These are phyloP conservation scores for Ophiocordyceps australis DNA, from an alignment of 2,329 filamentous ascomycete species.

Conservation along the genomic window DNA sequence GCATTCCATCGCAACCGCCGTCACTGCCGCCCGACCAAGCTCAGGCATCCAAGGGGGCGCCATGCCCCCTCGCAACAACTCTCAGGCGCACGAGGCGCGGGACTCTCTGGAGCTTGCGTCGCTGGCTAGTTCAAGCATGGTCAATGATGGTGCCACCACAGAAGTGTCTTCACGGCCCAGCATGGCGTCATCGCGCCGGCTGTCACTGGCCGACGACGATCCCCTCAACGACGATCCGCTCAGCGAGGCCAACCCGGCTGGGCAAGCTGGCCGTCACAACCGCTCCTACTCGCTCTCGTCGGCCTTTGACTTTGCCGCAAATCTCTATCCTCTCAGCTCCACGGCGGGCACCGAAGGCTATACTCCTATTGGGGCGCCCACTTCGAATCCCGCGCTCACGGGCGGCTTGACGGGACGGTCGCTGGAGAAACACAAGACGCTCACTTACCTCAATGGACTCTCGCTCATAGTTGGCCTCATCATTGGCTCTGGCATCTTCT, in stretches of 20 bases:
- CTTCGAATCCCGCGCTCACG: conserved; percentile 25
- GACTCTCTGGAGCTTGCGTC: conserved; percentile 96
- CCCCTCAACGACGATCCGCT: conserved; percentile 36
- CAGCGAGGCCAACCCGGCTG: conserved; percentile 25
- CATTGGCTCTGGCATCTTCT: conserved; percentile 94
- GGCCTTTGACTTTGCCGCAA: conserved; percentile 87
- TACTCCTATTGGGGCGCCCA: conserved; percentile 67
- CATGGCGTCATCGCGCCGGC: conserved; percentile 75
- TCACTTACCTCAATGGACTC: conserved; percentile 87
- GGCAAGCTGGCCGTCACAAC: conserved; percentile 10
- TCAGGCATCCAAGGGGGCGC: conserved; percentile 8
- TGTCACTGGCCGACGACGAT: conserved; percentile 70
- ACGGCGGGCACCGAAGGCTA: conserved; percentile 57
- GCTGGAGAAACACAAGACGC: conserved; percentile 84
- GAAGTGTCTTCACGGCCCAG: conserved; percentile 66
- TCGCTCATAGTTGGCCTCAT: conserved; percentile 84
- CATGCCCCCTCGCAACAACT: conserved; percentile 20
- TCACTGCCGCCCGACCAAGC: background rate
- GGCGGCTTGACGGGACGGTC: conserved; percentile 53
- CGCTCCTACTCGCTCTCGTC: conserved; percentile 83
- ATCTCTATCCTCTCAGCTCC: conserved; percentile 80
- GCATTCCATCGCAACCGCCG: background rate
- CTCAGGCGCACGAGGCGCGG: conserved; percentile 37
- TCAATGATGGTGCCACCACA: conserved; percentile 33
- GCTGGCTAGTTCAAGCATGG: conserved; percentile 61